phyloP scores from a whole-genome alignment of 2,329 filamentous ascomycete species.

The Lachnellula subtilissima region DNA sequence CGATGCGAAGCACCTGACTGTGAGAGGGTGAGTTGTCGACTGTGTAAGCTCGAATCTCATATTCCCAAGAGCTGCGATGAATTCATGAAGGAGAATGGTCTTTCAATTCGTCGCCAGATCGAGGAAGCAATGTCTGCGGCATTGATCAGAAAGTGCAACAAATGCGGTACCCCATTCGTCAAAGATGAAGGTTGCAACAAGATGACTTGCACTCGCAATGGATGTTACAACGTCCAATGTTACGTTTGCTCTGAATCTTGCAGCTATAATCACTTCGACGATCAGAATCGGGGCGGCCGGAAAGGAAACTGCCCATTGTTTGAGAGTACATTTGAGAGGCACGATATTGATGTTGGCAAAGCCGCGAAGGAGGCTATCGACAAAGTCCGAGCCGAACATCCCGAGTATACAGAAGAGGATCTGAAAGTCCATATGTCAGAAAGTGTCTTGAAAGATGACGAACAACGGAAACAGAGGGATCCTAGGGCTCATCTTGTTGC shows the following conservation, averaged over 20 bases:
- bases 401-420: slow-evolving; percentile 52
- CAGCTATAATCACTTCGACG: slow-evolving; percentile 66
- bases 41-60: slow-evolving; percentile 66
- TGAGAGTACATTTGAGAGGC: slow-evolving; percentile 54
- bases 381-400: slow-evolving; percentile 53
- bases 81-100: slow-evolving; percentile 52
- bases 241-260: slow-evolving; percentile 68
- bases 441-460: slow-evolving; percentile 42
- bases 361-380: slow-evolving; percentile 56
- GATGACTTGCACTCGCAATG: slow-evolving; percentile 61
- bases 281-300: slow-evolving; percentile 42
- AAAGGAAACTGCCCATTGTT: slow-evolving; percentile 61
- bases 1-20: slow-evolving; percentile 65
- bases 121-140: slow-evolving; percentile 84
- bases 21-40: slow-evolving; percentile 57
- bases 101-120: slow-evolving; percentile 59
- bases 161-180: slow-evolving; percentile 60
- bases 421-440: slow-evolving; percentile 58
- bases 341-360: slow-evolving; percentile 56
- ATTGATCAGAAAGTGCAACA: slow-evolving; percentile 71
- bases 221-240: slow-evolving; percentile 52
- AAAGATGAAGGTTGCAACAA: slow-evolving; percentile 81
- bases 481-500: slow-evolving; percentile 1
- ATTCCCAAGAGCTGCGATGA: slow-evolving; percentile 69
- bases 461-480: slow-evolving; percentile 15